Conservation (phyloP, 805 yeast species). For the Metschnikowia similis region DNA sequence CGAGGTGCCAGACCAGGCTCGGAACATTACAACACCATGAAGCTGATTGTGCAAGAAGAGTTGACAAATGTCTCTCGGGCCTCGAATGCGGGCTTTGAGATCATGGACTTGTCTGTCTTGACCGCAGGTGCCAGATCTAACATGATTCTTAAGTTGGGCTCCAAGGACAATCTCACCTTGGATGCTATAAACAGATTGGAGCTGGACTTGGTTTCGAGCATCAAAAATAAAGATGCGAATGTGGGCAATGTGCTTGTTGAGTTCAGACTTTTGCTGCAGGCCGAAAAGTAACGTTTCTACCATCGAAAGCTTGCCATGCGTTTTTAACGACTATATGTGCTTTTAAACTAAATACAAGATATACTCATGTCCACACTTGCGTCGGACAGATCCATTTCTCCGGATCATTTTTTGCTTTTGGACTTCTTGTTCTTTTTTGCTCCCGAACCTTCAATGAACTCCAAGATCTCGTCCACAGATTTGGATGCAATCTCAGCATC, state of each 20-base stretch:
- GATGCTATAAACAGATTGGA: constrained; percentile 9
- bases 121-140: constrained; percentile 58
- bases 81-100: constrained; percentile 25
- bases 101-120: constrained; percentile 45
- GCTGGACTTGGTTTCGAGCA: constrained; percentile 12
- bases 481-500: constrained; percentile 57
- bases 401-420: constrained; percentile 7
- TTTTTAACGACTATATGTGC: background rate
- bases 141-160: constrained; percentile 28
- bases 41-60: constrained; percentile 35
- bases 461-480: constrained; percentile 69
- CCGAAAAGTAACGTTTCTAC: background rate
- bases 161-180: constrained; percentile 20
- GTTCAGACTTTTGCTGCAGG: constrained; percentile 2
- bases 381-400: background rate
- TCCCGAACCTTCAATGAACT: constrained; percentile 55
- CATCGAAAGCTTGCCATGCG: background rate
- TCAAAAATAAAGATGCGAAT: constrained; percentile 11
- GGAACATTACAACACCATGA: constrained; percentile 43
- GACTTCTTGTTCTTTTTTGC: constrained; percentile 2
- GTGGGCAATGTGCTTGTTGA: constrained; percentile 17
- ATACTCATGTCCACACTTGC: background rate
- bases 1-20: constrained; percentile 53
- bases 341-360: constrained; percentile 3
- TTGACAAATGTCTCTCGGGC: constrained; percentile 20